Percentiles rank a stretch among this genome's conserved stretches.
Conservation (phyloP, 176 grass and related monocot species). For the Bromus sterilis region DNA sequence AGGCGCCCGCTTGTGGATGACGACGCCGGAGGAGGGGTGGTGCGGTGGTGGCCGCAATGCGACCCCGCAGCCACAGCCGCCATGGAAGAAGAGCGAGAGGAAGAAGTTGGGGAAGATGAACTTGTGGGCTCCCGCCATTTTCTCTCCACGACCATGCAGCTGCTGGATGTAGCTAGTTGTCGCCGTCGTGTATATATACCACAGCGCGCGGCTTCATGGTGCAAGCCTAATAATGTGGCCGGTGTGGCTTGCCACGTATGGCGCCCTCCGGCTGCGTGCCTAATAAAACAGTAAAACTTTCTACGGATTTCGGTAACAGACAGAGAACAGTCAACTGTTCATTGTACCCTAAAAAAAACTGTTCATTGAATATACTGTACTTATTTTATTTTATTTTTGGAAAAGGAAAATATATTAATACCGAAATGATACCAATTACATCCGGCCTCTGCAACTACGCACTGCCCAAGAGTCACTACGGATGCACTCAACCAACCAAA, state of each 20-base stretch:
- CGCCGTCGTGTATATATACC: not conserved
- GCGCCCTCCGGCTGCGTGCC: not conserved
- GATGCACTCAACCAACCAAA: no score
- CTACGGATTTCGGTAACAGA: no score
- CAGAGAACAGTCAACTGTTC: no score
- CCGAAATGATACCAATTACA: no score
- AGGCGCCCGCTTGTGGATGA: not conserved
- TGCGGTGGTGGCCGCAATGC: not conserved
- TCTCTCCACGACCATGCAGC: constrained; percentile 12
- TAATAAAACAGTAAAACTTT: no score
- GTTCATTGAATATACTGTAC: no score
- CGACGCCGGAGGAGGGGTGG: not conserved
- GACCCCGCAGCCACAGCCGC: not conserved
- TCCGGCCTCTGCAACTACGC: no score
- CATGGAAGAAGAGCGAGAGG: not conserved
- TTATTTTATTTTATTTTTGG: no score
- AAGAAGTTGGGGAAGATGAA: not conserved
- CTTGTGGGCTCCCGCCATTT: not conserved
- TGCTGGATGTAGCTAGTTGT: not conserved
- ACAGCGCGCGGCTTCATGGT: not conserved
- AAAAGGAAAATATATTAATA: no score
- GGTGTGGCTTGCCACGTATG: not conserved
- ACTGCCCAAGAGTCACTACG: no score
- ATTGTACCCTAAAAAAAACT: no score
- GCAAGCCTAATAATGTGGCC: no score